A percentile compares a stretch with the other conserved stretches of the same genome.
These are phyloP conservation scores for Cutaneotrichosporon cutaneum DNA, from an alignment of 1,284 basidiomycete species.

Conservation along the genomic window DNA sequence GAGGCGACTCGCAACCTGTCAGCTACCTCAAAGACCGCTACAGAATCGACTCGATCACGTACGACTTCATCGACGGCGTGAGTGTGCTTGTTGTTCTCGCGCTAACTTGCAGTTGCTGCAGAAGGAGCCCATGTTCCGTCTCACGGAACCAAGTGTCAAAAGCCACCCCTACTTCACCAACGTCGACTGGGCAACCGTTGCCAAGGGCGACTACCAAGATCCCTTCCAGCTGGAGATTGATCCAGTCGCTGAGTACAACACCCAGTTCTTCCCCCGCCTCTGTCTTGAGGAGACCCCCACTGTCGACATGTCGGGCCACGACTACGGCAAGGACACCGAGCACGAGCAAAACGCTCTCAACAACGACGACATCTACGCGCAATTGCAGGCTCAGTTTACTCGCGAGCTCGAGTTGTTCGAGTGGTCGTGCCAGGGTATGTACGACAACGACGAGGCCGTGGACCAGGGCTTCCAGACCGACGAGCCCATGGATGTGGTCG, in stretches of 20 bases:
- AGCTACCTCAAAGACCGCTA: slow-evolving; percentile 22
- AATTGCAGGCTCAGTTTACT: slow-evolving; percentile 33
- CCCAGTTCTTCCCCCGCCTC: slow-evolving; percentile 94
- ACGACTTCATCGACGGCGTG: slow-evolving; percentile 81
- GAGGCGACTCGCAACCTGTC: slow-evolving; percentile 18
- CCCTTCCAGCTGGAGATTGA: slow-evolving; percentile 97
- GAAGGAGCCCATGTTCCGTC: slow-evolving; percentile 82
- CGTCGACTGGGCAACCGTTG: slow-evolving; percentile 59
- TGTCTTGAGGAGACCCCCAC: slow-evolving; percentile 91
- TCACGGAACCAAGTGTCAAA: slow-evolving; percentile 83
- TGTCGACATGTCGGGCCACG: slow-evolving; percentile 47
- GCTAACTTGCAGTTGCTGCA: slow-evolving; percentile 69
- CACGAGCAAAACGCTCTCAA: slow-evolving; percentile 33
- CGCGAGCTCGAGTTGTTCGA: slow-evolving; percentile 39
- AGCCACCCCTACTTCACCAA: slow-evolving; percentile 92
- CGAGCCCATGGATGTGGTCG: not conserved
- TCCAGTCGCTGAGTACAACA: slow-evolving; percentile 88
- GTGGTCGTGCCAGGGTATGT: slow-evolving; percentile 31
- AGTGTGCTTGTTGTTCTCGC: slow-evolving; percentile 12
- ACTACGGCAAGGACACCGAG: slow-evolving; percentile 25
- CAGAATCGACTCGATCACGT: slow-evolving; percentile 86
- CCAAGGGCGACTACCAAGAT: slow-evolving; percentile 56
- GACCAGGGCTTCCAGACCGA: slow-evolving; percentile 3
- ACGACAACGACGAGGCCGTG: slow-evolving; percentile 11
- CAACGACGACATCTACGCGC: slow-evolving; percentile 38